These are phyloP conservation scores for Plasmopara halstedii DNA, from an alignment of 352 stramenopile species.

Conservation along the genomic window DNA sequence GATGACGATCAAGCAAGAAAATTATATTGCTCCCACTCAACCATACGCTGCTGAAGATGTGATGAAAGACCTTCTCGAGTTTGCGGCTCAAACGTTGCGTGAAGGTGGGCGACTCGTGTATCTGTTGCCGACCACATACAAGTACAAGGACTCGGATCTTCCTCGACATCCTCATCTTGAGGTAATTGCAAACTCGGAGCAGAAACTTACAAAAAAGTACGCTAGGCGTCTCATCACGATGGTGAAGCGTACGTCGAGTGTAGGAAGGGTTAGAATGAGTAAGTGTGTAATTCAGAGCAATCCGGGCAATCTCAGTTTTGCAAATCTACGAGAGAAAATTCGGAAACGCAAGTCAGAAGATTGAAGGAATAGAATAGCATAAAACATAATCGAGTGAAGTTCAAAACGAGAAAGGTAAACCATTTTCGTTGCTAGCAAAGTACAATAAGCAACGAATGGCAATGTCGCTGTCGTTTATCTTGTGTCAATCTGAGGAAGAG, in stretches of 20 bases:
- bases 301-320: conserved; percentile 44
- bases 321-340: conserved; percentile 67
- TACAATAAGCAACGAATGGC: conserved; percentile 9
- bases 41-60: conserved; percentile 95
- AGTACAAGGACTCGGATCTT: conserved; percentile 75
- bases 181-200: conserved; percentile 72
- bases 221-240: conserved; percentile 83
- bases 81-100: conserved; percentile 69
- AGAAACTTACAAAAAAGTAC: conserved; percentile 82
- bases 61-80: conserved; percentile 94
- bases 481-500: conserved; percentile 9
- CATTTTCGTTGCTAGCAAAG: too few species aligned
- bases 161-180: conserved; percentile 62
- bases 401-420: too few species aligned
- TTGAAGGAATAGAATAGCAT: too few species aligned
- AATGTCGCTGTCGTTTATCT: conserved; percentile 31
- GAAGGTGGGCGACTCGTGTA: conserved; percentile 82
- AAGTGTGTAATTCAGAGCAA: conserved; percentile 11
- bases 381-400: too few species aligned
- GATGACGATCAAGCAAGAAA: conserved; percentile 46
- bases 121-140: conserved; percentile 74
- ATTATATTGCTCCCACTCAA: conserved; percentile 94
- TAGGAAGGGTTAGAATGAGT: conserved; percentile 10
- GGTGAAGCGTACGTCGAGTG: conserved; percentile 45
- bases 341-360: conserved; percentile 73